Conservation (phyloP, 1,139 yeast genomes). For the Kodamaea fungicola region DNA sequence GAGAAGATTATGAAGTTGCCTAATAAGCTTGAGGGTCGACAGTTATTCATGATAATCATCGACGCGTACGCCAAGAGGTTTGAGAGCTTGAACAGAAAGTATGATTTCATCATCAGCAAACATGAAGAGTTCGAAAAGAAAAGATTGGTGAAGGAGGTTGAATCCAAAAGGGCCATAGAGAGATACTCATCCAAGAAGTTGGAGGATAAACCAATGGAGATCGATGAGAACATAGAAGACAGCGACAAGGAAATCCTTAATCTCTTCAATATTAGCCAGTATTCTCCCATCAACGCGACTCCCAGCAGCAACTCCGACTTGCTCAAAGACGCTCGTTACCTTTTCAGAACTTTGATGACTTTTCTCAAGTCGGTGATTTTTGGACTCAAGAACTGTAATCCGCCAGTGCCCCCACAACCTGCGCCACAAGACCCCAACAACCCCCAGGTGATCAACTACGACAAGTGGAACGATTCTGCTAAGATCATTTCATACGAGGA, state of each 20-base stretch:
- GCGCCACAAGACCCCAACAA: conserved; percentile 52
- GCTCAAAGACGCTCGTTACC: conserved; percentile 80
- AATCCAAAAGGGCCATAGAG: conserved; percentile 39
- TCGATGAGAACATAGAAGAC: conserved; percentile 14
- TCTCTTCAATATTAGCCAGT: conserved; percentile 37
- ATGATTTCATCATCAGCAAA: conserved; percentile 61
- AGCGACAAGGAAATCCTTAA: conserved; percentile 14
- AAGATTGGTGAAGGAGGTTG: conserved; percentile 39
- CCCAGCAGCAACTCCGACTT: conserved; percentile 54
- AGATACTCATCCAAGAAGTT: conserved; percentile 35
- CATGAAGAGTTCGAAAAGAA: conserved; percentile 53
- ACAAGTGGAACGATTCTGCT: conserved; percentile 83
- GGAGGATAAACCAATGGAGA: conserved; percentile 12
- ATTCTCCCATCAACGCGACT: conserved; percentile 36
- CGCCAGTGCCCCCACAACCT: conserved; percentile 66
- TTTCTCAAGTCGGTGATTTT: conserved; percentile 87
- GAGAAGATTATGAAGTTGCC: conserved; percentile 85
- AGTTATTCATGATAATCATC: conserved; percentile 74
- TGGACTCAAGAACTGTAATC: conserved; percentile 87
- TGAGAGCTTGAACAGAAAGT: conserved; percentile 68
- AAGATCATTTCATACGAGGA: conserved; percentile 82
- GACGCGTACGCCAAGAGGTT: conserved; percentile 88
- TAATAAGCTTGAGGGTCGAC: conserved; percentile 81
- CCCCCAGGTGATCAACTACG: conserved; percentile 53
- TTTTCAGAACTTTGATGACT: conserved; percentile 85